A percentile compares a stretch with the other conserved stretches of the same genome.
These are phyloP conservation scores for Eremothecium coryli DNA, from an alignment of 1,139 yeast genomes.

Conservation along the genomic window DNA sequence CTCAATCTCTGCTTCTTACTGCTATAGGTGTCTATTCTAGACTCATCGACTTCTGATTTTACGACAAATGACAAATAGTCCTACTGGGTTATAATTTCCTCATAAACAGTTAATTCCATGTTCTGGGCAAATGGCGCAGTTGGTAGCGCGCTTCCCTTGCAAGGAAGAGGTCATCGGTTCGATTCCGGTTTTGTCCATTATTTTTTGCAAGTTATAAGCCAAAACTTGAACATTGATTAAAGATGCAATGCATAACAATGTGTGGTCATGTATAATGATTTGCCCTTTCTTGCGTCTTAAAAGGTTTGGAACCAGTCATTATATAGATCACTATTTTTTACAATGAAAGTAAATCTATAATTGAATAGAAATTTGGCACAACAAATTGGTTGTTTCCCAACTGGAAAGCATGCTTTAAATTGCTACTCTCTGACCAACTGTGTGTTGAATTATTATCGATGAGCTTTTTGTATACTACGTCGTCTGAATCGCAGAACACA, in stretches of 20 bases:
- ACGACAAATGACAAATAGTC: too few species aligned
- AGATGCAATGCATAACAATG: slow-evolving; percentile 2
- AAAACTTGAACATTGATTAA: not conserved
- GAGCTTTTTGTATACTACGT: slow-evolving; percentile 20
- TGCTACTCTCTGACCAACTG: slow-evolving; percentile 16
- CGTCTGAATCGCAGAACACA: slow-evolving; percentile 10
- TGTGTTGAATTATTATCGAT: slow-evolving; percentile 18
- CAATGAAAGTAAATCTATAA: slow-evolving; percentile 12
- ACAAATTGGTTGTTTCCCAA: slow-evolving; percentile 16
- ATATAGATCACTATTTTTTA: not conserved
- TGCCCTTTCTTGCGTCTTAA: not conserved
- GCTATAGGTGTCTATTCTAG: too few species aligned
- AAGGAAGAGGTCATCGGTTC: slow-evolving; percentile 30
- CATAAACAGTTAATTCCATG: not conserved
- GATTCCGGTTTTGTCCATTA: slow-evolving; percentile 28
- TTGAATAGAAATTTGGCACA: slow-evolving; percentile 18
- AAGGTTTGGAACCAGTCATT: not conserved
- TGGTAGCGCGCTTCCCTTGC: slow-evolving; percentile 31
- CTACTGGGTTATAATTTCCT: not conserved
- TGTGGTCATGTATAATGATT: too few species aligned
- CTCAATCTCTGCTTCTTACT: too few species aligned
- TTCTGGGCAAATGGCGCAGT: slow-evolving; percentile 28
- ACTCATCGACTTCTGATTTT: too few species aligned
- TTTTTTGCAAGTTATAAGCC: slow-evolving; percentile 8
- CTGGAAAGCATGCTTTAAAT: slow-evolving; percentile 17